phyloP scores from a whole-genome alignment of 305 asterid species.

The Caryopteris hybrid region DNA sequence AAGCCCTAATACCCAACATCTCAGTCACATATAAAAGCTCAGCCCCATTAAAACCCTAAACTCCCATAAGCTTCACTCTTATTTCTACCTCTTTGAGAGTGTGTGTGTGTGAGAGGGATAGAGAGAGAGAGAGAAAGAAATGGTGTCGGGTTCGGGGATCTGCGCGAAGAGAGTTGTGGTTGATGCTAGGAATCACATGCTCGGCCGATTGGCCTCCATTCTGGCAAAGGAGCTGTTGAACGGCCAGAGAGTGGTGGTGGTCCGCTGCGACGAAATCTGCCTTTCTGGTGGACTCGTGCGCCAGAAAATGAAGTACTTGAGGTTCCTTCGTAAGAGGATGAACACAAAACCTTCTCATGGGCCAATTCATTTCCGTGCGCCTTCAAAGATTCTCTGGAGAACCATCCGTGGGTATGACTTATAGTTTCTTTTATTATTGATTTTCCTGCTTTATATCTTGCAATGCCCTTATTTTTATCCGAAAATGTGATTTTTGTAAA shows the following conservation, averaged over 20 bases:
- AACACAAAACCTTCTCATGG: slow-evolving; percentile 97
- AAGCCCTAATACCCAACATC: neutral
- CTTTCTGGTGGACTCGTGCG: slow-evolving; percentile 94
- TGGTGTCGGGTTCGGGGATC: slow-evolving; percentile 87
- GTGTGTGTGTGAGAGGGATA: neutral
- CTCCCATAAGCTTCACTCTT: neutral
- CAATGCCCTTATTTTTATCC: neutral
- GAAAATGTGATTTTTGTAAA: neutral
- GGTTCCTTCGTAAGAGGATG: slow-evolving; percentile 91
- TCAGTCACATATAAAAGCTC: neutral
- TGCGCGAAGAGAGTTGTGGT: slow-evolving; percentile 70
- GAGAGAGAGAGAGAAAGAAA: slow-evolving; percentile 19
- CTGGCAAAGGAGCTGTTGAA: slow-evolving; percentile 75
- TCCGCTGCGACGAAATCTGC: slow-evolving; percentile 86
- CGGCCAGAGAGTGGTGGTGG: slow-evolving; percentile 74
- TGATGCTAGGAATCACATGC: slow-evolving; percentile 87
- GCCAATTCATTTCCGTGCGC: slow-evolving; percentile 94
- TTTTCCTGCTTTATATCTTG: neutral
- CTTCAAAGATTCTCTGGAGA: slow-evolving; percentile 93
- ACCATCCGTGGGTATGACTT: slow-evolving; percentile 78
- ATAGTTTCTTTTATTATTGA: neutral
- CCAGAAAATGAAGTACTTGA: slow-evolving; percentile 86
- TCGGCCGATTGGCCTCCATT: slow-evolving; percentile 77
- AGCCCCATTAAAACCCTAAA: neutral
- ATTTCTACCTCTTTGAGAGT: neutral